These are phyloP conservation scores for Tylopilus felleus DNA, from an alignment of 768 basidiomycete species.

Conservation along the genomic window DNA sequence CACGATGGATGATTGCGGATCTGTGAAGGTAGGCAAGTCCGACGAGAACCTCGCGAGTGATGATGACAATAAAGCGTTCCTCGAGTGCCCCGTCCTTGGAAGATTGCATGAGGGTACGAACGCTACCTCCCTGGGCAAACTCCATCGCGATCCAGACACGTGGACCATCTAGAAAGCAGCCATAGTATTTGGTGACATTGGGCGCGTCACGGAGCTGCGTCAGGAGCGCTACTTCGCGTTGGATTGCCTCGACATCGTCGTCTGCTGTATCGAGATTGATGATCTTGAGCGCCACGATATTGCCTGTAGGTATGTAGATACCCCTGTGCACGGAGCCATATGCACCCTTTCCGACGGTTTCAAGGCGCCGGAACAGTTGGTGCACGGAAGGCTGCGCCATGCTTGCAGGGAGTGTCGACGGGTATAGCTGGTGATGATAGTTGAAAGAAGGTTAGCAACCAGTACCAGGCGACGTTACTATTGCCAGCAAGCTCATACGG, in stretches of 20 bases:
- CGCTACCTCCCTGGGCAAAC: conserved; percentile 91
- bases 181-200: conserved; percentile 93
- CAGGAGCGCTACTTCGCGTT: conserved; percentile 90
- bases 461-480: not conserved
- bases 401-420: not conserved
- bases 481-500: too few species aligned
- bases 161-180: conserved; percentile 92
- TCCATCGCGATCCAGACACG: conserved; percentile 99
- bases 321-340: conserved; percentile 97
- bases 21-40: conserved; percentile 90
- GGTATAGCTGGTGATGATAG: conserved; percentile 1
- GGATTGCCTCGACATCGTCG: conserved; percentile 95
- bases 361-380: conserved; percentile 79
- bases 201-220: conserved; percentile 86
- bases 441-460: not conserved
- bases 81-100: conserved; percentile 72
- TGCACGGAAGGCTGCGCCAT: conserved; percentile 63
- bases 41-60: conserved; percentile 83
- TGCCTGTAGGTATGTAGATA: conserved; percentile 76
- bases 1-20: conserved; percentile 92
- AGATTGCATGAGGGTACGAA: conserved; percentile 89
- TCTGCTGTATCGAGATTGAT: conserved; percentile 97
- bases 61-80: conserved; percentile 85
- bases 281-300: conserved; percentile 94
- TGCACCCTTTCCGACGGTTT: conserved; percentile 93